Evolutionary conservation across 1,284 basidiomycete genomes (phyloP).

Genomic region (Tilletia setariae): DNA sequence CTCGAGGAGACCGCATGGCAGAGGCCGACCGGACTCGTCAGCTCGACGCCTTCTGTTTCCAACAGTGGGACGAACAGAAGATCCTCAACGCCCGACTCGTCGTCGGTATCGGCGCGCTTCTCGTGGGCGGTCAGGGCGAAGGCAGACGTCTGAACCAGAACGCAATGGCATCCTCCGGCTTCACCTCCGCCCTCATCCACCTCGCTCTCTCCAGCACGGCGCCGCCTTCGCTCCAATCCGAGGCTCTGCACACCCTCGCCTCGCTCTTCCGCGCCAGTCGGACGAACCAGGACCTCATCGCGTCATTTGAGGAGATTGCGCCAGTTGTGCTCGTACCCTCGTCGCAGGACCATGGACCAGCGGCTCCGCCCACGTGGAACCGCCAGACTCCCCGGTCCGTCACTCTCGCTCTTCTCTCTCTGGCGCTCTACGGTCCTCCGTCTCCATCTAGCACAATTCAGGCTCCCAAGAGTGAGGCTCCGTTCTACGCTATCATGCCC

Average conservation of each 20-base stretch:
- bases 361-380: constrained; percentile 19
- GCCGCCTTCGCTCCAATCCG: constrained; percentile 72
- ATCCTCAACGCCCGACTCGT: constrained; percentile 72
- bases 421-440: constrained; percentile 31
- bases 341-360: not conserved
- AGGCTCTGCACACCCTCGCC: constrained; percentile 68
- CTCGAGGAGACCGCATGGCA: constrained; percentile 30
- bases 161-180: constrained; percentile 62
- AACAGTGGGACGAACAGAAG: constrained; percentile 94
- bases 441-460: constrained; percentile 12
- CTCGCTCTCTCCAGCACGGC: constrained; percentile 86
- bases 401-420: constrained; percentile 30
- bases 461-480: constrained; percentile 9
- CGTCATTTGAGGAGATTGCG: constrained; percentile 31
- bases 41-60: constrained; percentile 88
- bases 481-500: constrained; percentile 2
- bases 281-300: constrained; percentile 59
- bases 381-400: constrained; percentile 34
- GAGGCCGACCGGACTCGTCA: constrained; percentile 21
- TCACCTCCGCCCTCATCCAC: constrained; percentile 80
- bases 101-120: constrained; percentile 70
- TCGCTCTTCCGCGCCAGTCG: constrained; percentile 40
- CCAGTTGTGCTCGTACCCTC: constrained; percentile 31
- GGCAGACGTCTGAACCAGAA: constrained; percentile 60
- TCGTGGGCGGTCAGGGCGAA: constrained; percentile 57